Evolutionary conservation across 2,329 filamentous ascomycete species (phyloP), one percentile per base, ranked within the genome.

Genomic region (Blastomyces silverae): DNA sequence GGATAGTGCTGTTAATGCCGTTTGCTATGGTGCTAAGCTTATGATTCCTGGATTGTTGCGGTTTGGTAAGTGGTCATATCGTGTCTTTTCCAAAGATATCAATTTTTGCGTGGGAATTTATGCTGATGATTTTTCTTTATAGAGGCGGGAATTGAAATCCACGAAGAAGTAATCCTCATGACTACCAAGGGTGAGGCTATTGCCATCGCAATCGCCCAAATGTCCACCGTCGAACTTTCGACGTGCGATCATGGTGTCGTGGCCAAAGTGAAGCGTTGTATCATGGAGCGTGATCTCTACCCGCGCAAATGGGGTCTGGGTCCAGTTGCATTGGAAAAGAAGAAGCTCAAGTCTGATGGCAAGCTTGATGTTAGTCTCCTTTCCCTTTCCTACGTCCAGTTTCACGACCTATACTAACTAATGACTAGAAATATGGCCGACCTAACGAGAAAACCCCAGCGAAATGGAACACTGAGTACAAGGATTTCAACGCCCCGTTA

Each of bases 171-270:
- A 73, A 92, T 99, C 48, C 83, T 99, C 67, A 97, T 99, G 89
- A 97, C 94, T 65, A 97, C 94, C 74, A 99, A 99, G 85, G 94
- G 94, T 73, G 94, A 99, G 82, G 94, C 94, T 56, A 97, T 99
- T 74, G 94, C 94, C 66, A 86, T 99, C 67, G 94, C 90, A 73
- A 96, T 97, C 73, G 92, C 94, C 22, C 91, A 96, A 79, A 99
- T 99, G 94, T 96, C 92, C 50, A 96, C 92, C 2, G 92, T 97
- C 60, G 94, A 97, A 81, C 90, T 99, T 79, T 91, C 91, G 39
- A 93, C 92, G 44, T 97, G 94, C 79, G 92, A 97, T 76, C 94
- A 99, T 79, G 94, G 94, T 72, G 92, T 97, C 66, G 93, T 97
- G 66, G 94, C 94, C 72, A 97, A 97, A 84, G 91, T 99, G 77